Conservation (phyloP, 441 rosid genomes). For the Isatis lusitanica region DNA sequence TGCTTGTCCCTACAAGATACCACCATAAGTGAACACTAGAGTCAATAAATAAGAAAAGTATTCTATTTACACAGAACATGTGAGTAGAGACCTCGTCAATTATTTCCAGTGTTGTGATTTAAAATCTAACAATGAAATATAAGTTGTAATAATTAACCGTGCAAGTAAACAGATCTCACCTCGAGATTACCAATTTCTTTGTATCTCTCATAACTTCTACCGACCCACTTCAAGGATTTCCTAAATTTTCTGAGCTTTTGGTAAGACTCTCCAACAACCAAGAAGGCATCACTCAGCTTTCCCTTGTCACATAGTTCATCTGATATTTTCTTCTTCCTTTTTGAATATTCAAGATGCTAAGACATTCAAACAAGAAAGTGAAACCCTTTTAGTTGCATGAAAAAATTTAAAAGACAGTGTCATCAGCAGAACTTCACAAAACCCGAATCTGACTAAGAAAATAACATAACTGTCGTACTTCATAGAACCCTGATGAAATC, state of each 20-base stretch:
- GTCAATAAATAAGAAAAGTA: constrained; percentile 7
- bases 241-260: constrained; percentile 74
- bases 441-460: background rate
- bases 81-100: constrained; percentile 9
- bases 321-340: constrained; percentile 75
- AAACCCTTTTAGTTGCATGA: constrained; percentile 18
- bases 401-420: background rate
- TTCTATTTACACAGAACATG: constrained; percentile 19
- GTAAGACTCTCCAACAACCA: constrained; percentile 87
- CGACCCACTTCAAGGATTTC: constrained; percentile 82
- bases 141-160: constrained; percentile 4
- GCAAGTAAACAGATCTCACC: constrained; percentile 50
- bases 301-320: constrained; percentile 78
- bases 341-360: constrained; percentile 81
- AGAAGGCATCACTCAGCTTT: constrained; percentile 76
- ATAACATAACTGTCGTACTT: constrained; percentile 7
- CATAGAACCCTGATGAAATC: constrained; percentile 1
- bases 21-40: constrained; percentile 18
- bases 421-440: constrained; percentile 19
- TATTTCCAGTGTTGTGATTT: constrained; percentile 4
- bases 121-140: constrained; percentile 17
- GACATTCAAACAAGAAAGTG: constrained; percentile 33
- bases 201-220: constrained; percentile 66
- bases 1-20: constrained; percentile 82
- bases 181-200: constrained; percentile 78